A percentile compares a stretch with the other conserved stretches of the same genome.
phyloP scores from a whole-genome alignment of 73 alveolate genomes.

The Paramecium caudatum region DNA sequence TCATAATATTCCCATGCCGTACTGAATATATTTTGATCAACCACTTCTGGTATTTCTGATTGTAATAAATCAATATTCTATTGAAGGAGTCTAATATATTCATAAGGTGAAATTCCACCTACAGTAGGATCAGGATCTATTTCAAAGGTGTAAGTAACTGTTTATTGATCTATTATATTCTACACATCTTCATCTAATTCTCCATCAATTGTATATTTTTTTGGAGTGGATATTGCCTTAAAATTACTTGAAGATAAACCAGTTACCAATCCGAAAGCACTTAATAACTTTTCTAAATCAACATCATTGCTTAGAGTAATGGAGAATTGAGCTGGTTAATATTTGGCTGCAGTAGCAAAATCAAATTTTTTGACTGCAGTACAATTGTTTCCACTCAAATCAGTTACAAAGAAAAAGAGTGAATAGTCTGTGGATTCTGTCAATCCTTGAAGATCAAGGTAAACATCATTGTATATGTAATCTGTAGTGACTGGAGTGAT shows the following conservation, averaged over 20 bases:
- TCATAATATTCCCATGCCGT: conserved; percentile 59
- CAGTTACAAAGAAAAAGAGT: conserved; percentile 66
- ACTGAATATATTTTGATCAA: conserved; percentile 19
- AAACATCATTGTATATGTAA: conserved; percentile 71
- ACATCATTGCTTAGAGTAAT: conserved; percentile 30
- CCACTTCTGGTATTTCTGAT: conserved; percentile 61
- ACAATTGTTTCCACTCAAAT: conserved; percentile 66
- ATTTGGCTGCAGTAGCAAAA: conserved; percentile 48
- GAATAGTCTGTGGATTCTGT: conserved; percentile 61
- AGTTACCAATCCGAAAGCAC: conserved; percentile 73
- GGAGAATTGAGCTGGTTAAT: conserved; percentile 61
- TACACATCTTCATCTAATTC: conserved; percentile 64
- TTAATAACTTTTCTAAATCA: conserved; percentile 35
- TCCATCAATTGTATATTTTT: conserved; percentile 48
- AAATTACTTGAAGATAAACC: conserved; percentile 63
- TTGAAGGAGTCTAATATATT: conserved; percentile 44
- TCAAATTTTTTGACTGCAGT: conserved; percentile 61
- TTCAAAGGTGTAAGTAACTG: conserved; percentile 42
- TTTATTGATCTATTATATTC: not conserved
- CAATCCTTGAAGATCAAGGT: conserved; percentile 58
- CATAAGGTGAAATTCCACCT: conserved; percentile 67
- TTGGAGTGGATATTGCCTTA: not conserved
- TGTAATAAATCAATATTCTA: conserved; percentile 8
- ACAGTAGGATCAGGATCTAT: conserved; percentile 51
- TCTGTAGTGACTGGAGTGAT: conserved; percentile 62